Evolutionary conservation across 441 rosid species (phyloP), one percentile per base, ranked within the genome.

Genomic region (Eutrema salsugineum): DNA sequence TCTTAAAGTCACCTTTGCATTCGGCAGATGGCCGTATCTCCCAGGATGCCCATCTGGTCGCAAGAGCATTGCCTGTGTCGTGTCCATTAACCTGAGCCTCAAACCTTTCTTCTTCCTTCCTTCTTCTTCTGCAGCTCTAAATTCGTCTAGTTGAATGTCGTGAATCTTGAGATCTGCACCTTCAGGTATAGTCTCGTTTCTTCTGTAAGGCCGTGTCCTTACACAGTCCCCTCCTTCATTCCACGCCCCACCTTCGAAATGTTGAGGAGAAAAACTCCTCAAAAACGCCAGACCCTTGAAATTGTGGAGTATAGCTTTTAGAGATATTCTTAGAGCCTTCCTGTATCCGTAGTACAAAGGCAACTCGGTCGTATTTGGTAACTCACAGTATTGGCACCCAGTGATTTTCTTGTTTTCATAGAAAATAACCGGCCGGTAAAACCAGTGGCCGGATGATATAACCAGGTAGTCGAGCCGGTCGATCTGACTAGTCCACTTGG

Each of bases 401-500:
- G 84, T 75, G 27, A 81, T 48, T 32, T 71, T 32, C 6, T 79
- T 75, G 1, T 87, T 81, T 75, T 79, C 81, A 24, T 87, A 81
- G 80, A 80, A 89, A 38, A 82, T 32, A 53, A 86, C 63, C 0
- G 93, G 90, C 7, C 93, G 83, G 68, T 78, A 85, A 85, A 89
- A 89, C 98, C 98, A 93, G 40, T 88, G 92, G 57, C 98, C 96
- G 0, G 83, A 87, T 11, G 94, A 89, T 71, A 91, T 66, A 43
- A 93, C 82, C 49, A 88, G 82, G 47, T 83, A 87, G 75, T 89
- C 87, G 9, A 88, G 87, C 38, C 46, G 46, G 58, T 82, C 74
- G 4, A 93, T 77, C 79, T 88, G 68, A 9, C 61, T 57, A 0
- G 77, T 80, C 98, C 96, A 93, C 40, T 69, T 69, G 3, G 78